These are phyloP conservation scores for Sarocladiaceae sp. DNA, from an alignment of 2,329 filamentous ascomycete species.

Conservation along the genomic window DNA sequence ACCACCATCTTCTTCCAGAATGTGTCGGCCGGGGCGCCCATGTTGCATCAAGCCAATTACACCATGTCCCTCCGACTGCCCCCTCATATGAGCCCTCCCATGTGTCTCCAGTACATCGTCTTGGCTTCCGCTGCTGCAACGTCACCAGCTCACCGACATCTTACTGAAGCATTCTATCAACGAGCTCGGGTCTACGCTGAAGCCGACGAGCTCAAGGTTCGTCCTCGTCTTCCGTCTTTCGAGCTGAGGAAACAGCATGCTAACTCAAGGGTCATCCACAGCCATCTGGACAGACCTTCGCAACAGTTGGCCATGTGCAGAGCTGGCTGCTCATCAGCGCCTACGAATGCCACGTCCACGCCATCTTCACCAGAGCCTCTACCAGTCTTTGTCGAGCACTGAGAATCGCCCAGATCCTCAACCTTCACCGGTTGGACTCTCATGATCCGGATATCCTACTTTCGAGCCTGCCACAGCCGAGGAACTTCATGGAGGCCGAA, in stretches of 20 bases:
- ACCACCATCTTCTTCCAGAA: conserved; percentile 61
- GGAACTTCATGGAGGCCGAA: conserved; percentile 69
- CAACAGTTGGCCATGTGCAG: conserved; percentile 68
- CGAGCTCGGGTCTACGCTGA: conserved; percentile 79
- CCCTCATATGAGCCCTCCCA: conserved; percentile 70
- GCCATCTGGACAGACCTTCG: conserved; percentile 16
- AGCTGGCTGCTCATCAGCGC: conserved; percentile 66
- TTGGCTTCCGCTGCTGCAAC: conserved; percentile 69
- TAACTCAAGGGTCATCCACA: not conserved
- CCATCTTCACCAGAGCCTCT: conserved; percentile 79
- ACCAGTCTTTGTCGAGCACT: conserved; percentile 69
- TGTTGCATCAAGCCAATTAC: conserved; percentile 72
- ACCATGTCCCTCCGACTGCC: conserved; percentile 64
- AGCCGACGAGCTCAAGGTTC: conserved; percentile 70
- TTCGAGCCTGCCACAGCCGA: conserved; percentile 60
- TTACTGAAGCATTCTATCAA: conserved; percentile 73
- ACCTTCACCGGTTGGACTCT: conserved; percentile 70
- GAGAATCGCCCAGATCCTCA: conserved; percentile 73
- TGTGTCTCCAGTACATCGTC: conserved; percentile 77
- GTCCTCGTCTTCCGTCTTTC: not conserved
- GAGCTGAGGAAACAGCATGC: not conserved
- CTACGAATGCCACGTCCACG: conserved; percentile 70
- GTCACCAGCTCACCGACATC: conserved; percentile 61
- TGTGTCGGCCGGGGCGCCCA: conserved; percentile 64
- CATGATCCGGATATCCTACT: conserved; percentile 62